Evolutionary conservation across 208 protist genomes (phyloP), one percentile per base, ranked within the genome.

Genomic region (Zelonia costaricensis): DNA sequence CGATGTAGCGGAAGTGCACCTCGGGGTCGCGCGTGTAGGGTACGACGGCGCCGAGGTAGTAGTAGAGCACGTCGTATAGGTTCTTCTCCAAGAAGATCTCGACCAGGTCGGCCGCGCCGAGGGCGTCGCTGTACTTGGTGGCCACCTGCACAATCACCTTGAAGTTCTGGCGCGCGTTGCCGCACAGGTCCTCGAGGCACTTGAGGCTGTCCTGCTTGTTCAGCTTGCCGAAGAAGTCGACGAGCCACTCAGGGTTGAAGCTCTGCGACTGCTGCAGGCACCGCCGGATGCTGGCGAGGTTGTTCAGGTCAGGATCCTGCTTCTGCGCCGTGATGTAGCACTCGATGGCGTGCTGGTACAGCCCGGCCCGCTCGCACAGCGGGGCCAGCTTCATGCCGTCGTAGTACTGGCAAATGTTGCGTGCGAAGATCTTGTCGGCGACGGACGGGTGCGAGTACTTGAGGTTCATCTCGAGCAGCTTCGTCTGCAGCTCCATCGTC

Each of bases 1-100:
- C 93, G 72, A 99, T 99, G 87, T 99, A 99, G 82, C 99, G 98
- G 85, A 99, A 99, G 82, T 99, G 98, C 28, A 99, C 97, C 52
- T 99, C 97, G 35, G 97, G 60, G 47, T 99, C 98, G 42, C 97
- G 77, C 6, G 88, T 93, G 76, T 97, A 98, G 28, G 95, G 92
- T 3, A 99, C 97, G 39, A 99, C 86, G 44, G 92, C 86, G 60
- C 97, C 98, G 49, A 99, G 90, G 86, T 98, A 99, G 82, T 98
- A 99, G 79, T 95, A 97, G 13, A 96, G 74, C 44, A 96, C 97
- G 54, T 99, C 97, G 72, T 94, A 99, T 53, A 93, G 69, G 74
- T 98, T 98, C 58, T 95, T 92, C 55, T 93, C 85, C 55, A 99
- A 88, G 68, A 99, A 99, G 4, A 99, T 55, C 36, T 97, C 80